Percentiles rank a stretch among this genome's conserved stretches.
Evolutionary conservation across 2,329 filamentous ascomycete species (phyloP).

Genomic region (Diaporthe sp.): DNA sequence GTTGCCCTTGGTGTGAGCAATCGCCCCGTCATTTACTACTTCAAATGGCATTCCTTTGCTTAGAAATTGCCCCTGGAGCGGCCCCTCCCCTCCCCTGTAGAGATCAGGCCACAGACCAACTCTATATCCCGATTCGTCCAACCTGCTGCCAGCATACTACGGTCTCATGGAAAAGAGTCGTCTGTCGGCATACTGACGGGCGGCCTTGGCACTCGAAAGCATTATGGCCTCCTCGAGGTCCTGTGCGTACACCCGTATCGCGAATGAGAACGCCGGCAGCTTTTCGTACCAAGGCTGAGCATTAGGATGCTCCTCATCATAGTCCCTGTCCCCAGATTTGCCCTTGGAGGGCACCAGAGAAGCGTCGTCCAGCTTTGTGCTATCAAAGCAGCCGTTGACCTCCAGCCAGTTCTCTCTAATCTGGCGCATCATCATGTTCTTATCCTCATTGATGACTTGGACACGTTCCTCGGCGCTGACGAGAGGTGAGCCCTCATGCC

Average conservation of each 20-base stretch:
- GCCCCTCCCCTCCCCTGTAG: background rate
- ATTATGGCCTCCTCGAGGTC: background rate
- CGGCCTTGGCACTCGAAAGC: background rate
- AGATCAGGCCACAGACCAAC: background rate
- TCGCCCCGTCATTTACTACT: background rate
- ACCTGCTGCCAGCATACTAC: background rate
- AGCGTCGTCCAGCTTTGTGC: background rate
- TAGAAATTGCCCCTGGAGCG: background rate
- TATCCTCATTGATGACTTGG: background rate
- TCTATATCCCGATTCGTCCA: background rate
- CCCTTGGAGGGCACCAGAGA: background rate
- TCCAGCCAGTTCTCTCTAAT: background rate
- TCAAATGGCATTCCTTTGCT: background rate
- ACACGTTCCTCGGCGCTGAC: background rate
- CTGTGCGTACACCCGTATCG: background rate
- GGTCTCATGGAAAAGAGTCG: too few relatives aligned
- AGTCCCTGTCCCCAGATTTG: background rate
- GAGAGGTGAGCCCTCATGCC: background rate
- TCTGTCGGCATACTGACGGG: background rate
- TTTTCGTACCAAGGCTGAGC: background rate
- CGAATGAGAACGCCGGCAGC: background rate
- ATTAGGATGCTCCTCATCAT: conserved; percentile 1
- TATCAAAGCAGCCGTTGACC: background rate
- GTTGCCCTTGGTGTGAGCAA: background rate
- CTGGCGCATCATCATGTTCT: background rate